Evolutionary conservation across 78 protist species (phyloP).

Genomic region (Ministeria vibrans): DNA sequence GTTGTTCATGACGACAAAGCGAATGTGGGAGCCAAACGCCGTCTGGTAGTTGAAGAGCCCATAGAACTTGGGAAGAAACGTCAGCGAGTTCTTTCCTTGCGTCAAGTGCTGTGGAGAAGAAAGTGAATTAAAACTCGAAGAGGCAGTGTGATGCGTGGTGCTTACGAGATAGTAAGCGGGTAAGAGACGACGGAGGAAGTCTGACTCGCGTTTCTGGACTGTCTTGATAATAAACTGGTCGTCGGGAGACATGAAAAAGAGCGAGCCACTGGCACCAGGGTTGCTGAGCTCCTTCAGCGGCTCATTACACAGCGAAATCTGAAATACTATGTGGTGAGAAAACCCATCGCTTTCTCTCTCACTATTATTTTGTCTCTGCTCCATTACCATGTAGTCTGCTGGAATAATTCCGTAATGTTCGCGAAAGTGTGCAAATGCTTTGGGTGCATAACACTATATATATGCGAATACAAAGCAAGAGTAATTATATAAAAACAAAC

Average conservation of each 20-base stretch:
- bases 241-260: conserved; percentile 71
- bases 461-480: no score
- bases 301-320: conserved; percentile 30
- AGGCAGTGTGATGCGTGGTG: neutral
- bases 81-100: conserved; percentile 53
- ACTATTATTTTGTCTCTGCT: neutral
- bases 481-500: no score
- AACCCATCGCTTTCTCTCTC: neutral
- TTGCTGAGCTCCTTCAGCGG: conserved; percentile 53
- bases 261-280: conserved; percentile 82
- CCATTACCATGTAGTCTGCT: neutral
- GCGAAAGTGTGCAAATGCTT: conserved; percentile 37
- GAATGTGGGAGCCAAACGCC: conserved; percentile 47
- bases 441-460: conserved; percentile 70
- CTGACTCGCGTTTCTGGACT: conserved; percentile 71
- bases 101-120: conserved; percentile 42
- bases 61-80: conserved; percentile 71
- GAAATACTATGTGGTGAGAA: neutral
- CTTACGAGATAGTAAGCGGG: conserved; percentile 68
- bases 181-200: conserved; percentile 57
- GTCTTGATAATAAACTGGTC: conserved; percentile 79
- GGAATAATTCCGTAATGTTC: neutral
- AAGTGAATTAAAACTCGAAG: neutral
- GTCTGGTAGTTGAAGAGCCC: conserved; percentile 69
- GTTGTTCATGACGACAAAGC: conserved; percentile 84